Conservation (phyloP, 2,329 filamentous ascomycete genomes). For the Phaeosphaeria sp. region DNA sequence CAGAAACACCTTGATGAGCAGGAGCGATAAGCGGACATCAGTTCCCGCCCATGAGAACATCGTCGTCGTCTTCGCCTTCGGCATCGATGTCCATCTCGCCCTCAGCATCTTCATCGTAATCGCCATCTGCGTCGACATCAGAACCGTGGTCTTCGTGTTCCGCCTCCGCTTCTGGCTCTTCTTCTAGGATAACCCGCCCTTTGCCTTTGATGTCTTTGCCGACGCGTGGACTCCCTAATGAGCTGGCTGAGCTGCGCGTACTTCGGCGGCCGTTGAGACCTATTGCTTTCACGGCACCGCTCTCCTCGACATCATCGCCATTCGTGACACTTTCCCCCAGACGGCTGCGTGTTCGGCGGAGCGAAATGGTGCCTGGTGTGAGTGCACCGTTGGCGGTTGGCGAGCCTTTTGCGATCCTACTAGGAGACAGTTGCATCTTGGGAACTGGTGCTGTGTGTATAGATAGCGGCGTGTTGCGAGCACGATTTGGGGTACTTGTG, state of each 20-base stretch:
- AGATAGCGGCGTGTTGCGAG: constrained; percentile 29
- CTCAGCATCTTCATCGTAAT: constrained; percentile 33
- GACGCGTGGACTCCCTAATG: constrained; percentile 32
- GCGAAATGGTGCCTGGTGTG: constrained; percentile 37
- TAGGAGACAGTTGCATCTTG: constrained; percentile 41
- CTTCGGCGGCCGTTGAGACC: constrained; percentile 34
- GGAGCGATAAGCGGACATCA: background rate
- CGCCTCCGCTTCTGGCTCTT: constrained; percentile 40
- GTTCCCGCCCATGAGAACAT: constrained; percentile 33
- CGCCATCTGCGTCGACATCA: constrained; percentile 34
- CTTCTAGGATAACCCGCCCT: constrained; percentile 34
- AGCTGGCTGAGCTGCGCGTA: constrained; percentile 40
- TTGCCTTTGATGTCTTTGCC: constrained; percentile 35
- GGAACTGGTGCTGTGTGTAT: constrained; percentile 41
- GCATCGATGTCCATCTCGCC: constrained; percentile 33
- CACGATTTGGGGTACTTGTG: constrained; percentile 44
- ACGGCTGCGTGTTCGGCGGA: constrained; percentile 52
- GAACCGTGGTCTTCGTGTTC: constrained; percentile 40
- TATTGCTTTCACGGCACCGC: constrained; percentile 37
- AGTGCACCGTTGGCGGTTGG: constrained; percentile 40
- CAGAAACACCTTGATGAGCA: background rate
- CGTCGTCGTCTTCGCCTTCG: constrained; percentile 33
- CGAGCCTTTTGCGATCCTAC: constrained; percentile 35
- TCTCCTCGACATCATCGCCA: constrained; percentile 40
- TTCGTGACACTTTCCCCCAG: constrained; percentile 51